Evolutionary conservation across 306 rosid species (phyloP), one percentile per base, ranked within the genome.

Genomic region (Vigna trinervia): DNA sequence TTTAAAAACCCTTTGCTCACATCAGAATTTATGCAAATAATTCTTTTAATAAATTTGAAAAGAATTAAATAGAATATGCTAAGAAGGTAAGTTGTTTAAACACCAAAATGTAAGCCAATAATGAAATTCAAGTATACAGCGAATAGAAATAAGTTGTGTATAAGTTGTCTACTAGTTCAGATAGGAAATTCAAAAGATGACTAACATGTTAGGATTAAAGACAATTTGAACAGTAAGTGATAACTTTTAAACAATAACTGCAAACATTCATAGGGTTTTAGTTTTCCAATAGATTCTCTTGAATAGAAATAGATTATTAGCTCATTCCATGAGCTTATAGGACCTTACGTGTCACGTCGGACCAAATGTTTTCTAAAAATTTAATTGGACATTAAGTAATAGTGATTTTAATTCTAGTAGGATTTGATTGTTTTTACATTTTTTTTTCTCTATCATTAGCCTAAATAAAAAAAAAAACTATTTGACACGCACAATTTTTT

Each of bases 121-220:
- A 30, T 30, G 5, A 30, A 30, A 30, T 30, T 30, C 28, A 26
- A 26, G 28, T 26, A 30, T 30, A 30, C 34, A 30, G 34, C 34
- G 34, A 30, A 30, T 30, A 30, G 34, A 3, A 4, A 30, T 30
- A 30, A 3, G 34, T 30, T 30, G 34, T 30, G 5, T 30, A 30
- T 30, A 30, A 30, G 23, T 22, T 22, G 23, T 22, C 23, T 22
- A 22, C 23, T 22, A 26, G 34, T 30, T 30, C 67, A 19, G 13
- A 28, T 69, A 26, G 23, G 4, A 45, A 65, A 50, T 34, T 26
- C 43, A 51, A 28, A 56, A 43, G 62, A 58, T 50, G 76, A 36
- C 65, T 65, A 19, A 14, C 59, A 30, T 30, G 47, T 69, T 59
- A 32, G 30, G 63, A 58, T 62, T 6, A 64, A 53, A 50, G 52